These are phyloP conservation scores for Cicer yamashitae DNA, from an alignment of 306 rosid species.

Conservation along the genomic window DNA sequence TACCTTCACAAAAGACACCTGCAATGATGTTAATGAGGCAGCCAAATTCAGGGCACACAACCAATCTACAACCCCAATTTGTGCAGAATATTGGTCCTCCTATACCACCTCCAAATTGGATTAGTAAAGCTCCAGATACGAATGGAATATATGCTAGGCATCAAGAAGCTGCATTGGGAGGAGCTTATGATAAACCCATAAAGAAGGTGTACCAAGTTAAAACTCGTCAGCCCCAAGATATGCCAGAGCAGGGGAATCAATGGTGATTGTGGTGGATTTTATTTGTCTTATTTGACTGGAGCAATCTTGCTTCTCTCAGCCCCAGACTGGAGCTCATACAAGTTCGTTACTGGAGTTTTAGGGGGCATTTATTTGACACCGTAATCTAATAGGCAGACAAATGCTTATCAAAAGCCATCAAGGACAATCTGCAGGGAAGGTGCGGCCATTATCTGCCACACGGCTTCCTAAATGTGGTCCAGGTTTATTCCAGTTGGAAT, in stretches of 20 bases:
- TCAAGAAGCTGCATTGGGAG: slow-evolving; percentile 61
- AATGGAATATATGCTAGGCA: slow-evolving; percentile 60
- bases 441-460: slow-evolving; percentile 25
- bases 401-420: slow-evolving; percentile 27
- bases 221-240: slow-evolving; percentile 58
- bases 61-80: slow-evolving; percentile 52
- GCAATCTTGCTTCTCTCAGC: slow-evolving; percentile 39
- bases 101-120: slow-evolving; percentile 87
- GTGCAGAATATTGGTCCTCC: slow-evolving; percentile 69
- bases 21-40: slow-evolving; percentile 41
- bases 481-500: slow-evolving; percentile 31
- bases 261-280: slow-evolving; percentile 47
- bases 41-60: slow-evolving; percentile 55
- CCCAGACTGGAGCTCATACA: slow-evolving; percentile 42
- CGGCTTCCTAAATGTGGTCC: background rate
- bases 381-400: slow-evolving; percentile 12
- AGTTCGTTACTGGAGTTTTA: slow-evolving; percentile 33
- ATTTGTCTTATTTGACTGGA: slow-evolving; percentile 38
- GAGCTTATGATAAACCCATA: slow-evolving; percentile 61
- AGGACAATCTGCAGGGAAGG: slow-evolving; percentile 35
- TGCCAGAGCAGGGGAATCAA: slow-evolving; percentile 53
- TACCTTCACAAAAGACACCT: slow-evolving; percentile 48
- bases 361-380: slow-evolving; percentile 32
- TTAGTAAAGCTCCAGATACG: slow-evolving; percentile 55
- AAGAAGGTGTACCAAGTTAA: slow-evolving; percentile 75